Evolutionary conservation across 2,329 filamentous ascomycete genomes (phyloP).

Genomic region (Microdochium bolleyi): DNA sequence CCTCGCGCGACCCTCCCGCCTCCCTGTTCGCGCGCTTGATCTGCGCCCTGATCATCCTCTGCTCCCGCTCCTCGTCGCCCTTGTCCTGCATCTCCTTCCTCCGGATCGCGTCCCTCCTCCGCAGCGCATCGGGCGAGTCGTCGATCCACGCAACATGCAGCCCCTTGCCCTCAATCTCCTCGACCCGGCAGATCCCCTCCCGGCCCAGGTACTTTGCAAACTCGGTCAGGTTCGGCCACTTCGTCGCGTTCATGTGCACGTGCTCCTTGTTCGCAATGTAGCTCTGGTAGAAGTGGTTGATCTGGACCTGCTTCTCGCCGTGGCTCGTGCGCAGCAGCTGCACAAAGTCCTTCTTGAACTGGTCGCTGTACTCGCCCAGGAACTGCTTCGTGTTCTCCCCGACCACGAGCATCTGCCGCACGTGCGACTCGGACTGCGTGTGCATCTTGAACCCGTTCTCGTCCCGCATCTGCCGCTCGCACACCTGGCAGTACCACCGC

Average conservation of each 20-base stretch:
- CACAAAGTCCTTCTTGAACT: constrained; percentile 77
- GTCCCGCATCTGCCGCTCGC: constrained; percentile 69
- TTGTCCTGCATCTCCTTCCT: constrained; percentile 82
- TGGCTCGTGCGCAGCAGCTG: constrained; percentile 73
- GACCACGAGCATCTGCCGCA: constrained; percentile 81
- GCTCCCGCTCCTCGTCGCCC: constrained; percentile 84
- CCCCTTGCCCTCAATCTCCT: constrained; percentile 74
- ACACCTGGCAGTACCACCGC: constrained; percentile 86
- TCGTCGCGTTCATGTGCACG: constrained; percentile 88
- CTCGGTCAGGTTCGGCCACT: constrained; percentile 81
- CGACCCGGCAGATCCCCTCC: constrained; percentile 82
- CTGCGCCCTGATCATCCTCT: constrained; percentile 75
- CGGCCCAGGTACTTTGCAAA: constrained; percentile 81
- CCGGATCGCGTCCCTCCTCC: constrained; percentile 70
- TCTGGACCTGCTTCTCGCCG: constrained; percentile 80
- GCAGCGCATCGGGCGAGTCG: constrained; percentile 77
- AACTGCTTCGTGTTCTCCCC: constrained; percentile 80
- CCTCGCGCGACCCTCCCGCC: constrained; percentile 30
- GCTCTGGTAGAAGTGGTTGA: constrained; percentile 93
- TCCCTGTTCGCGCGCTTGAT: constrained; percentile 65
- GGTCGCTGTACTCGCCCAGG: constrained; percentile 72
- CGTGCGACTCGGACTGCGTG: constrained; percentile 74
- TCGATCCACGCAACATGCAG: constrained; percentile 87
- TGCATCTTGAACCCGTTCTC: constrained; percentile 93
- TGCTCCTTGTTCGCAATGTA: constrained; percentile 86